phyloP scores from a whole-genome alignment of 108 stramenopile species.

The Mediolabrus comicus region DNA sequence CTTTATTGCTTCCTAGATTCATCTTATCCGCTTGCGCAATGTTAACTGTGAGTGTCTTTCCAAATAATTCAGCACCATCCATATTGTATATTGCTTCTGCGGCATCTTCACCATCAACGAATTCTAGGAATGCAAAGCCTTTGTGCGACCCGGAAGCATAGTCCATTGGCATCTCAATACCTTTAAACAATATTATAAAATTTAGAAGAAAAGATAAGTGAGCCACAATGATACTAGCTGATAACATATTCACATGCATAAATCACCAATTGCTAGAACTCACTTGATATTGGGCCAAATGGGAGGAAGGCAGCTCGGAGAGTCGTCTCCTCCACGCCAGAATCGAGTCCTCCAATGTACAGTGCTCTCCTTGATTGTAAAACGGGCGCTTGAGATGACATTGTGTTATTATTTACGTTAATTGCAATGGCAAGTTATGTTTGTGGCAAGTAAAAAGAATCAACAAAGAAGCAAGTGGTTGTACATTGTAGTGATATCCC shows the following conservation, averaged over 20 bases:
- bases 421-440: too few relatives aligned
- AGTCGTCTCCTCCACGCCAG: conserved; percentile 66
- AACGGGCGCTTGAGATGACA: conserved; percentile 21
- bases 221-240: neutral
- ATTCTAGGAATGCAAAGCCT: conserved; percentile 95
- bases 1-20: conserved; percentile 59
- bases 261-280: too few relatives aligned
- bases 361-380: conserved; percentile 50
- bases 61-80: conserved; percentile 91
- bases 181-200: neutral
- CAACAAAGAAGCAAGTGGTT: too few relatives aligned
- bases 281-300: conserved; percentile 82
- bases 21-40: conserved; percentile 77
- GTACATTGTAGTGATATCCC: too few relatives aligned
- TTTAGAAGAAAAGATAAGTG: neutral
- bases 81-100: conserved; percentile 94
- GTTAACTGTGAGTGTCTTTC: conserved; percentile 82
- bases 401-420: too few relatives aligned
- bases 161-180: conserved; percentile 73
- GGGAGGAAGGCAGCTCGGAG: conserved; percentile 95
- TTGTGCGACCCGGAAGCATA: conserved; percentile 62
- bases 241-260: conserved; percentile 55
- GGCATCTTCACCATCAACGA: conserved; percentile 86
- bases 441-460: too few relatives aligned
- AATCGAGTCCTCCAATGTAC: conserved; percentile 90